Conservation (phyloP, 345 rosid species). For the Ricinus communis region DNA sequence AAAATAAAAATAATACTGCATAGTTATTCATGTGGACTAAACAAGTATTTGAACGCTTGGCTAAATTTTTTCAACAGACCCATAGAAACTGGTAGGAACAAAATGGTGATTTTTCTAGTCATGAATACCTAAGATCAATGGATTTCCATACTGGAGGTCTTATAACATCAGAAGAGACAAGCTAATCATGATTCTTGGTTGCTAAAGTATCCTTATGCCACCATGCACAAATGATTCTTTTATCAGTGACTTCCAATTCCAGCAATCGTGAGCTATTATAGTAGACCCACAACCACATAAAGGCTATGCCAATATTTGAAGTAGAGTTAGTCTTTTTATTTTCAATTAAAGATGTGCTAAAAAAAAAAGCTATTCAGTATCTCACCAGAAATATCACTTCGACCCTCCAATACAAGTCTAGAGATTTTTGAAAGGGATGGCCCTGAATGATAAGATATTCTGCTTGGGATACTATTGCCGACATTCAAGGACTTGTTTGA, state of each 20-base stretch:
- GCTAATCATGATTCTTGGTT: background rate
- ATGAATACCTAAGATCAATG: background rate
- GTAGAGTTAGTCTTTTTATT: conserved; percentile 3
- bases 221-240: no score
- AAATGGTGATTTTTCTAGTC: background rate
- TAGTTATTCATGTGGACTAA: background rate
- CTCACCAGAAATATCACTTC: conserved; percentile 71
- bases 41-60: background rate
- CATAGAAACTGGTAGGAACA: background rate
- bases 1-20: background rate
- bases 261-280: background rate
- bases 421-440: conserved; percentile 44
- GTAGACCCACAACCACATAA: background rate
- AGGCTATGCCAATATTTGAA: conserved; percentile 3
- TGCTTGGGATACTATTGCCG: conserved; percentile 18
- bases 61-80: background rate
- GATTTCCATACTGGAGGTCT: background rate
- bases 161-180: background rate
- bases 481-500: conserved; percentile 26
- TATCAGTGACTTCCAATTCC: background rate
- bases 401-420: conserved; percentile 68
- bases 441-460: conserved; percentile 22
- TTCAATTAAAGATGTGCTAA: background rate
- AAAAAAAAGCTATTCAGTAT: conserved; percentile 5
- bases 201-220: background rate